Evolutionary conservation across 2,329 filamentous ascomycete species (phyloP), one percentile per base, ranked within the genome.

Genomic region (Elsinoe fawcettii): DNA sequence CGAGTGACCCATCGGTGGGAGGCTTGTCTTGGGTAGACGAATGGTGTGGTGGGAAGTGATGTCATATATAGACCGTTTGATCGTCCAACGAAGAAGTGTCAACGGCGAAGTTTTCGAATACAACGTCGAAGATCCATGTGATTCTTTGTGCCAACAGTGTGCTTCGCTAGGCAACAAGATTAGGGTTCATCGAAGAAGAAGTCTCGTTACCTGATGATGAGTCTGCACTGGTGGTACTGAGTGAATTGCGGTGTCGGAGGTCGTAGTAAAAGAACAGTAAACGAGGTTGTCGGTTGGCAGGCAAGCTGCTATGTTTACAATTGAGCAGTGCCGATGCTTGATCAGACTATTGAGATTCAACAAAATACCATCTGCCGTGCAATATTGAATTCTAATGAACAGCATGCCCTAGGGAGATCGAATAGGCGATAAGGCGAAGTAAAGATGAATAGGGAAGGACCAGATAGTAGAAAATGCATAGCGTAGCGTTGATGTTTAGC

Each of bases 71-170:
- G 41, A 23, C 41, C 41, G 41, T 46, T 46, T 22, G 20, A 14
- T 12, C 12, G 20, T 3, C 11, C 14, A 25, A 46, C 41, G 41
- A 5, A 46, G 41, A 25, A 25, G 41, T 46, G 41, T 46, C 20
- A 51, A 51, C 46, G 46, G 46, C 25, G 46, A 51, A 51, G 46
- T 34, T 49, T 51, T 51, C 25, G 27, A 34, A 18, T 30, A 1
- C 46, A 51, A 51, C 46, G 46, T 20, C 46, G 46, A 51, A 51
- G 18, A 22, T 30, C 20, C 46, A 20, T 18, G 46, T 51, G 46
- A 51, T 34, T 51, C 46, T 51, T 51, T 51, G 23, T 51, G 46
- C 27, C 12, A 51, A 22, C 6, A 3, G 12, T 51, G 46, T 30
- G 11, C 46, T 22, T 32, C 16, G 46, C 8, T 12, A 49, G 8